Base-by-base conservation (phyloP, 306 rosid genomes). In the Casuarina cunninghamiana region DNA sequence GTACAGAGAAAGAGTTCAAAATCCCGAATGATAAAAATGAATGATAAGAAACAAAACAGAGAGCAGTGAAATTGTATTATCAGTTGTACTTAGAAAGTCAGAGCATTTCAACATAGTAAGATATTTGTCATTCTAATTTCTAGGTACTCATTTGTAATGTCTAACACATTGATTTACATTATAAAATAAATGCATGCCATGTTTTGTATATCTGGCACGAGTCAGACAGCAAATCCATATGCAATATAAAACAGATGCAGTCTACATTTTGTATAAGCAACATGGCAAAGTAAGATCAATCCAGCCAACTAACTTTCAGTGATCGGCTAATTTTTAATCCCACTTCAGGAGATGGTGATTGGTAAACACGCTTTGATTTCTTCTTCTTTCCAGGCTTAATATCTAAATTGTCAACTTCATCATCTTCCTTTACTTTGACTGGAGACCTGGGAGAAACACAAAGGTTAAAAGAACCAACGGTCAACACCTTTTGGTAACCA, bases 251-350 rank as follows among this genome's bases (percentile, higher is more conserved):
- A 67, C 44, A 67, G 7, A 42, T 17, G 32, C 13, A 42, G n/a
- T 49, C 0, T 35, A 41, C n/a, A 50, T 41, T 62, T 46, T 11
- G 39, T 42, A 41, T 61, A 44, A 44, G 62, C 41, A 72, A 46
- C 51, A 76, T 37, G 26, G 53, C 21, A 69, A 38, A 51, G 21
- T 19, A 75, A 69, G 83, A 79, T 62, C 75, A 80, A 91, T 83
- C 84, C 44, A 75, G 80, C 82, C 55, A 85, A 91, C 98, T 88
- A 87, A 94, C 97, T 92, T 89, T 94, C 71, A 94, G 84, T 38
- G 98, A 90, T 53, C 98, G 94, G 69, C 98, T 92, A 72, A 94
- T 94, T 88, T 94, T 94, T 41, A 92, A 74, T 83, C 97, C 97
- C 12, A 94, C 97, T 94, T 92, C 98, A 43, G 95, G 97, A 69